Percentiles rank a stretch among this genome's conserved stretches.
These are phyloP conservation scores for Sporothrix schenckii DNA, from an alignment of 2,329 filamentous ascomycete genomes.

Conservation along the genomic window DNA sequence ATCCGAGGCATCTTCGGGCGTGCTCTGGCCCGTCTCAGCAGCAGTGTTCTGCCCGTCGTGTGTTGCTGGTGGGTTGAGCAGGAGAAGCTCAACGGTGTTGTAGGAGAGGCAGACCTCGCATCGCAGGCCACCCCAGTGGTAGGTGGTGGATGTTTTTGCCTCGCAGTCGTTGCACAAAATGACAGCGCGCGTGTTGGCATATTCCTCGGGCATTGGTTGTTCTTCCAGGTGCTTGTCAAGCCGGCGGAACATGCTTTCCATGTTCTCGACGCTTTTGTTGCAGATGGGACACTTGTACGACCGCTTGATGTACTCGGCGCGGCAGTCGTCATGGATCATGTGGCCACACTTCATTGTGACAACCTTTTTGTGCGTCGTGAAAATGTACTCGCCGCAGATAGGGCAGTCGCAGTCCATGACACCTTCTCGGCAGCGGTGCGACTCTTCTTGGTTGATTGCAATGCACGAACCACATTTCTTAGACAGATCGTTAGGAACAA, in stretches of 20 bases:
- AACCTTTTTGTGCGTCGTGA: constrained; percentile 83
- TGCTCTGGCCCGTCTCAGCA: neutral
- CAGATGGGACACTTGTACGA: constrained; percentile 97
- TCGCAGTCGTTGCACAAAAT: constrained; percentile 95
- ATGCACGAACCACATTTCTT: constrained; percentile 93
- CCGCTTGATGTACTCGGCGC: constrained; percentile 80
- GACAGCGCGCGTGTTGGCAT: constrained; percentile 75
- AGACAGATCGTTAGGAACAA: neutral
- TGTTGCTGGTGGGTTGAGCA: constrained; percentile 53
- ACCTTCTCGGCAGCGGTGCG: constrained; percentile 91
- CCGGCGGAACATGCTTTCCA: constrained; percentile 93
- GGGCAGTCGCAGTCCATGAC: constrained; percentile 95
- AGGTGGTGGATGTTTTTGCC: constrained; percentile 80
- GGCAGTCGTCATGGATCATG: constrained; percentile 90
- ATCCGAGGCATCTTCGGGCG: neutral
- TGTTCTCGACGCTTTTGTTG: constrained; percentile 94
- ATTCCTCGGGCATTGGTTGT: constrained; percentile 91
- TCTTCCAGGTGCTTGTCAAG: constrained; percentile 82
- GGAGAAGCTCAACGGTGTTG: constrained; percentile 67
- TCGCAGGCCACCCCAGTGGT: constrained; percentile 94
- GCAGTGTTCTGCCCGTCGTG: constrained; percentile 35
- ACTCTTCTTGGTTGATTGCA: constrained; percentile 78
- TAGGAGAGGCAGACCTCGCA: constrained; percentile 74
- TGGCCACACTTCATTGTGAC: constrained; percentile 96
- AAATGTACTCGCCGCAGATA: constrained; percentile 95